Base-by-base conservation (phyloP, 495 filamentous ascomycete genomes). In the Penicillium arizonense region DNA sequence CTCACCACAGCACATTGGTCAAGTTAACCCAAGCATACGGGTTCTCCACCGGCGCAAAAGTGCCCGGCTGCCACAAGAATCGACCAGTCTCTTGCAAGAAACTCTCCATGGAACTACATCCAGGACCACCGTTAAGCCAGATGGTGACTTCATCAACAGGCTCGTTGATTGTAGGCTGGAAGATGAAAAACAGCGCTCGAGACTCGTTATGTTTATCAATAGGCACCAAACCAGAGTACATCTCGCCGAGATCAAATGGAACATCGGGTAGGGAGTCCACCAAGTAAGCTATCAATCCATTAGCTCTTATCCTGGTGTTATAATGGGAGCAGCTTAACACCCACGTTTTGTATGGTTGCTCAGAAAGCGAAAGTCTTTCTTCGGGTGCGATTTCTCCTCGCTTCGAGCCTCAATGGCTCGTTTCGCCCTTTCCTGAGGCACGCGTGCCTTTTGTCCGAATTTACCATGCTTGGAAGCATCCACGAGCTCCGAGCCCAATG, bases 361-460 rank as follows among this genome's bases (percentile, higher is more conserved):
- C 38, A 73, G 48, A 45, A 72, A 78, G 9, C 74, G 71, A 41
- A 65, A 77, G 3, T 62, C 62, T 6, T 66, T 53, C 3, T 59
- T 50, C 1, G 62, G 47, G 12, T 50, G 55, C 1, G 33, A 33
- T 7, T 57, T 49, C 32, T 61, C 52, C 14, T 46, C 28, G 23
- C 58, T 51, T 8, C 50, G 23, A 47, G 82, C 71, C 54, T 89
- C 81, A 56, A 87, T 85, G 55, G 78, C 80, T 50, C 87, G 85
- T 77, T 96, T 93, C 61, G 87, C 88, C 50, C 90, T 78, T 68
- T 91, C 89, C 47, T 87, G 82, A 55, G 90, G 87, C 66, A 90
- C 91, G 56, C 87, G 91, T 62, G 88, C 87, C 65, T 89, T 91
- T 37, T 73, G 50, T 14, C 50, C 64, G 37, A 74, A 69, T 0